Evolutionary conservation across 1,284 basidiomycete genomes (phyloP), one percentile per base, ranked within the genome.

Genomic region (Ceratobasidium sp.): DNA sequence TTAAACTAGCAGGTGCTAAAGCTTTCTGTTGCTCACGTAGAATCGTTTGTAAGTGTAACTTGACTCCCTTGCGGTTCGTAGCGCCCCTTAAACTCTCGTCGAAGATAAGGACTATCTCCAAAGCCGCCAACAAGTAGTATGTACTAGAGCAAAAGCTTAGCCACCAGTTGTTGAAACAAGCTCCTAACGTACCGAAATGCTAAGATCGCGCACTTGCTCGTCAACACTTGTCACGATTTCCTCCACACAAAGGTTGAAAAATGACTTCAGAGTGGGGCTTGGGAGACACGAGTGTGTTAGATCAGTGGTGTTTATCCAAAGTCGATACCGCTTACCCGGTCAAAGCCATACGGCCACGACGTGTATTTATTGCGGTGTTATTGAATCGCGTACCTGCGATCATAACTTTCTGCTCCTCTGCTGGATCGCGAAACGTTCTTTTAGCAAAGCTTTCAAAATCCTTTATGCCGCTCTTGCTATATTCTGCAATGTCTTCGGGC

Each of bases 381-480:
- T 67, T 57, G 53, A 44, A 72, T 29, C 56, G 73, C 14, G 56
- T 62, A n/a, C 50, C 60, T 6, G 53, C 36, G 22, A 59, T 48
- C n/a, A 56, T 44, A n/a, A 54, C n/a, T 9, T 29, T 31, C 14
- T 67, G 45, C 17, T 41, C 31, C 3, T 29, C n/a, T 6, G 44
- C 50, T 6, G 29, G n/a, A 19, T 50, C 50, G 19, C 33, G 53
- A 31, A 67, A 75, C 11, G 62, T 51, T 27, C 53, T 11, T 48
- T 75, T 75, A 3, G 64, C 63, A 51, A 59, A 47, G 17, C 24
- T 7, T 48, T 75, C 65, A n/a, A 75, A 75, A 24, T 75, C 64
- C 31, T 67, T 57, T 9, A 56, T 51, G 14, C 65, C 65, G 19
- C 51, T 27, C 29, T 27, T n/a, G 6, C 44, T 36, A 51, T 72